Evolutionary conservation across 2,329 filamentous ascomycete species (phyloP).

Genomic region (Claviceps pusilla): DNA sequence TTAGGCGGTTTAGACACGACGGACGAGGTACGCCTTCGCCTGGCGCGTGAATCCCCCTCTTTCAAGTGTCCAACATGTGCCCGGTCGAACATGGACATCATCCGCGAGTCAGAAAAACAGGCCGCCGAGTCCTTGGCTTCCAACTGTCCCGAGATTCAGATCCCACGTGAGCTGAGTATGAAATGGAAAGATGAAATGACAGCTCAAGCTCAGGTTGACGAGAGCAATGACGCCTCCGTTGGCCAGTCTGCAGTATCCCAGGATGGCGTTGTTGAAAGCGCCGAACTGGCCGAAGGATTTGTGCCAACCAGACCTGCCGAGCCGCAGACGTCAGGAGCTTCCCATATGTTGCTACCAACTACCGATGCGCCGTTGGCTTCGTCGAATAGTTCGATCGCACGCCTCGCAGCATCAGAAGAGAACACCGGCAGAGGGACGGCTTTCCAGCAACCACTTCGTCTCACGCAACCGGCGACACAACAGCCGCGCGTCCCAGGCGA

Average conservation of each 20-base stretch:
- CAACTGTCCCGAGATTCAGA: constrained; percentile 26
- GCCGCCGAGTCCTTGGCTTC: constrained; percentile 25
- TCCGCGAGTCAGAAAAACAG: constrained; percentile 52
- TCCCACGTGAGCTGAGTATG: constrained; percentile 45
- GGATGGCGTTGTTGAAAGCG: constrained; percentile 23
- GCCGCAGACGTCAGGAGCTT: neutral
- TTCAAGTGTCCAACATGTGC: constrained; percentile 61
- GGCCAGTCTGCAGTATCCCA: neutral
- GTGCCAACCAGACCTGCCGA: constrained; percentile 30
- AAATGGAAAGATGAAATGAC: constrained; percentile 60
- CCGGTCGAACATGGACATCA: constrained; percentile 57
- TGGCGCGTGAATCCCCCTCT: constrained; percentile 49
- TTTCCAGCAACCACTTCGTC: neutral
- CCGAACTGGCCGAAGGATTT: constrained; percentile 42
- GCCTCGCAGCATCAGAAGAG: neutral
- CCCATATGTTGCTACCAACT: neutral
- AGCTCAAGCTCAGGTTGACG: constrained; percentile 11
- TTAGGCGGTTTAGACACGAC: constrained; percentile 74
- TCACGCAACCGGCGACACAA: constrained; percentile 7
- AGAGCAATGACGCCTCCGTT: neutral
- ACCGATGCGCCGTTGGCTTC: neutral
- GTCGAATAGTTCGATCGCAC: neutral
- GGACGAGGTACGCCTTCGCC: constrained; percentile 47
- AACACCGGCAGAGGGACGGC: neutral
- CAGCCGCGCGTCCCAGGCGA: constrained; percentile 22